phyloP scores from a whole-genome alignment of 1,284 basidiomycete genomes.

The Pseudomicrostroma phylloplanum region DNA sequence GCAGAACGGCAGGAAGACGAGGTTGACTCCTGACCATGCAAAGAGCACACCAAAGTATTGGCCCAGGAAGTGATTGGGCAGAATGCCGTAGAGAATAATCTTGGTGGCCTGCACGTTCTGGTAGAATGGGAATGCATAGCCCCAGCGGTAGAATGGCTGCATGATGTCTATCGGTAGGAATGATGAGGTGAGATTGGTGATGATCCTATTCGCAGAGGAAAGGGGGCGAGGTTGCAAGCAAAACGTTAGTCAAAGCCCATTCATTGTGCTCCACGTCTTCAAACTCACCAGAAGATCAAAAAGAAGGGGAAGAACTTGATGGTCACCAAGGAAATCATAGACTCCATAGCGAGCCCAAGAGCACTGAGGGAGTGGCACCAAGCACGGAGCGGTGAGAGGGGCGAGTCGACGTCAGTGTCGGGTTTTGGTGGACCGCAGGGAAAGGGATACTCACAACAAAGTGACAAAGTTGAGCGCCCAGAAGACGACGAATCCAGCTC shows the following conservation, averaged over 20 bases:
- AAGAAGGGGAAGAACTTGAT: constrained; percentile 32
- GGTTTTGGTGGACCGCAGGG: no score
- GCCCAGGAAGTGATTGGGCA: constrained; percentile 10
- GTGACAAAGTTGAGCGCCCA: constrained; percentile 49
- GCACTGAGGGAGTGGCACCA: constrained; percentile 15
- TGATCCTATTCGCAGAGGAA: neutral
- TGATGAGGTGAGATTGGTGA: constrained; percentile 11
- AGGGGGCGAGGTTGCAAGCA: no score
- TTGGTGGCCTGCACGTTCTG: constrained; percentile 10
- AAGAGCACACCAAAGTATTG: constrained; percentile 11
- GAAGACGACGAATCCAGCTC: constrained; percentile 46
- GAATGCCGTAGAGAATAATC: constrained; percentile 12
- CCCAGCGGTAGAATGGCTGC: constrained; percentile 13
- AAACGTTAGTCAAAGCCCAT: no score
- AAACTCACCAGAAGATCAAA: constrained; percentile 7
- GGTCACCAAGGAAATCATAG: constrained; percentile 39
- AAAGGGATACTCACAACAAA: constrained; percentile 13
- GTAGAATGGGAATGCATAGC: constrained; percentile 8
- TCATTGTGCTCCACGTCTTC: no score
- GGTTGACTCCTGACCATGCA: constrained; percentile 8
- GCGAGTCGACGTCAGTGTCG: no score
- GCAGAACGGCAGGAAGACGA: neutral
- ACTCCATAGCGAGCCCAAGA: constrained; percentile 46
- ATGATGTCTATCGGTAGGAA: constrained; percentile 12
- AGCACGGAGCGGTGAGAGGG: no score